Base-by-base conservation (phyloP, 2,329 filamentous ascomycete genomes). In the Pezicula rhizophila region DNA sequence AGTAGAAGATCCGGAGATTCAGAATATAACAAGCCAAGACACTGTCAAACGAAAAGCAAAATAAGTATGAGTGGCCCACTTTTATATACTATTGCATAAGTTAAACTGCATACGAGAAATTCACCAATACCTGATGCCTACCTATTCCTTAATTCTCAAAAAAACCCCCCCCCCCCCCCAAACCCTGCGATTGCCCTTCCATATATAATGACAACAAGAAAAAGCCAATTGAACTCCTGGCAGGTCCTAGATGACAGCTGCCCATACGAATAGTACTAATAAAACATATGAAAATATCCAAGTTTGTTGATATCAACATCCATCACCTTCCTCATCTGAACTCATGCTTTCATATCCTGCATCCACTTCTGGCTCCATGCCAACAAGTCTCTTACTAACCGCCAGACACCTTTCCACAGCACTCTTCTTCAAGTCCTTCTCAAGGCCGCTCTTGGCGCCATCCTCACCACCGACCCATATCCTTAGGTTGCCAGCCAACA, bases 331-430 rank as follows among this genome's bases (percentile, higher is more conserved):
- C 35, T 59, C 61, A 23, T 57, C 57, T 20, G 79, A 77, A 50
- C 71, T 76, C 71, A 79, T 76, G 53, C 73, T 81, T 42, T 72
- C 78, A 61, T 83, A 83, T 7, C 80, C 80, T 1, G 75, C 70
- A 56, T 84, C 80, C 11, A 69, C 40, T 49, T 79, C 74, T 10
- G 35, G 15, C 46, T 80, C 75, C 74, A 84, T 82, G 8, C 80
- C 79, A 7, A 82, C 73, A 34, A 79, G 67, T 44, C 68, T 73
- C 60, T 78, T 80, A 12, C 76, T 79, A 33, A 84, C 72, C 10
- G 64, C 59, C 15, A 84, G 63, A 52, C 80, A 84, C 45, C 72
- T 70, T 44, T 78, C 72, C 3, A 84, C 74, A 56, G 82, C 72
- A 53, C 70, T 69, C 48, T 72, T 70, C 49, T 78, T 74, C n/a